These are phyloP conservation scores for Macrophomina tecta DNA, from an alignment of 2,329 filamentous ascomycete genomes.

Conservation along the genomic window DNA sequence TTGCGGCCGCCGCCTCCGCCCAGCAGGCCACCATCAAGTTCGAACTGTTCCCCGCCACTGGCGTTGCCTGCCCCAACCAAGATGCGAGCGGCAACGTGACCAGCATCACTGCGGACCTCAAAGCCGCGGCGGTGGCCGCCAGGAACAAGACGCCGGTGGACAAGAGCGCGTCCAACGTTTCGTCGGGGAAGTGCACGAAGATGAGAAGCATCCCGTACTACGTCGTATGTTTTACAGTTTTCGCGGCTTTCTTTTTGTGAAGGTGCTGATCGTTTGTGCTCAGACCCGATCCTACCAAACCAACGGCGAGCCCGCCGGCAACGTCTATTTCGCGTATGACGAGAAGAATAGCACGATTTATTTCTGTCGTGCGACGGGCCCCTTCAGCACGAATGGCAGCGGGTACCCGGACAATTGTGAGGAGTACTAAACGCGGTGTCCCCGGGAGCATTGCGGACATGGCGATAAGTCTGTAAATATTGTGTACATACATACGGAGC, in stretches of 20 bases:
- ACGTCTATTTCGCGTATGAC: neutral
- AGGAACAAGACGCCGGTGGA: neutral
- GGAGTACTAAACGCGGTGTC: neutral
- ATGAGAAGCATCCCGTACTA: neutral
- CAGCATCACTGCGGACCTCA: neutral
- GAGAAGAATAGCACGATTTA: neutral
- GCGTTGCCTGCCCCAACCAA: conserved; percentile 10
- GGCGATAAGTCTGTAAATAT: neutral
- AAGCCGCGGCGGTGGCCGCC: neutral
- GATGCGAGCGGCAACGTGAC: conserved; percentile 1
- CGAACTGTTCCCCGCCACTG: conserved; percentile 1
- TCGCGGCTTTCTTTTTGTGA: neutral
- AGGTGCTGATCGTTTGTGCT: neutral
- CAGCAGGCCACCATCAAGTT: neutral
- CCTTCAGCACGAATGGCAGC: neutral
- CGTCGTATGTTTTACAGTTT: neutral
- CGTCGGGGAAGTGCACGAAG: neutral
- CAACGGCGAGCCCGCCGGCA: conserved; percentile 9
- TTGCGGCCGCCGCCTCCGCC: neutral
- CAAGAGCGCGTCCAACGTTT: neutral
- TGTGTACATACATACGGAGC: neutral
- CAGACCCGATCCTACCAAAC: neutral
- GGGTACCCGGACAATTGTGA: conserved; percentile 4
- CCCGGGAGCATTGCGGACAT: neutral
- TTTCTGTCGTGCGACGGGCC: neutral